Percentiles rank a stretch among this genome's conserved stretches.
phyloP scores from a whole-genome alignment of 2,329 filamentous ascomycete genomes.

The Arthrocladium fulminans region DNA sequence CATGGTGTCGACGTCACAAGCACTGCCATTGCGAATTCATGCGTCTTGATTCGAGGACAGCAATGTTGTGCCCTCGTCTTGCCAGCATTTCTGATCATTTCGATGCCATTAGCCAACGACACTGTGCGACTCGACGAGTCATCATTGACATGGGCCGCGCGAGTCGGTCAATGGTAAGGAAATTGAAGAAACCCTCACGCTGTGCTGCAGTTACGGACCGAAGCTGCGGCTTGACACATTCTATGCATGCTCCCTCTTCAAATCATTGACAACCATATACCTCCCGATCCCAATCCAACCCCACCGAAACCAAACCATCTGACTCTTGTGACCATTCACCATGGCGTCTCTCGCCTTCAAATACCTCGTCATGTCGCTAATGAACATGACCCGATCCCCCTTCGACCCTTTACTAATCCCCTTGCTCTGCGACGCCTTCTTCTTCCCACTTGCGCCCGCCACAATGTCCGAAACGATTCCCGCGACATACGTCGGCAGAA shows the following conservation, averaged over 20 bases:
- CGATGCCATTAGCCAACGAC: too few relatives aligned
- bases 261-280: constrained; percentile 93
- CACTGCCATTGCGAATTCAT: too few relatives aligned
- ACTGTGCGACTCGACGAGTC: too few relatives aligned
- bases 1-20: too few relatives aligned
- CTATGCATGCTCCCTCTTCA: constrained; percentile 46
- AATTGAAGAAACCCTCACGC: too few relatives aligned
- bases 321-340: constrained; percentile 80
- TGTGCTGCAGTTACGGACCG: too few relatives aligned
- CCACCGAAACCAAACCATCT: constrained; percentile 98
- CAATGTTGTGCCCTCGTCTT: too few relatives aligned
- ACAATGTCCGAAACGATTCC: constrained; percentile 38
- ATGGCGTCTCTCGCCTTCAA: constrained; percentile 72
- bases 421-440: constrained; percentile 7
- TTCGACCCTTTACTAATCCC: constrained; percentile 30
- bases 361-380: constrained; percentile 57
- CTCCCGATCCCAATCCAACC: constrained; percentile 85
- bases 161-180: too few relatives aligned
- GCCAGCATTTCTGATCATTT: too few relatives aligned
- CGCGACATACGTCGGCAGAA: constrained; percentile 58
- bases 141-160: too few relatives aligned
- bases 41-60: too few relatives aligned
- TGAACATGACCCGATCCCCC: constrained; percentile 55
- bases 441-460: constrained; percentile 12
- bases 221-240: neutral